Evolutionary conservation across 169 alveolate species (phyloP).

Genomic region (Cryptosporidium viatorum): DNA sequence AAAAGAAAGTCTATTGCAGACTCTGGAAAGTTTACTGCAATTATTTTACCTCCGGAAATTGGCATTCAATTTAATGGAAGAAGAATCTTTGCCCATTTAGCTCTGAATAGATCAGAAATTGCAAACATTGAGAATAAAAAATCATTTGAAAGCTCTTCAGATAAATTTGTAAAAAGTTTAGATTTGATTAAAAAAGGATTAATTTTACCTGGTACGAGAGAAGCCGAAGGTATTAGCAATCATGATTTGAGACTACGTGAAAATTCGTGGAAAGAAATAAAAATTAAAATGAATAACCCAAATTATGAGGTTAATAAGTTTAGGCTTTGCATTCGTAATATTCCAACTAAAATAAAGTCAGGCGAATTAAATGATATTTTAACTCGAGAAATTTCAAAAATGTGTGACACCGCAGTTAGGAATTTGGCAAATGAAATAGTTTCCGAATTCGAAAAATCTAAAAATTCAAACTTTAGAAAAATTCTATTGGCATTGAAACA

Average conservation of each 20-base stretch:
- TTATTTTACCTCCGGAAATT: slow-evolving; percentile 33
- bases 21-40: background rate
- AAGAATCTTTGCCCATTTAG: slow-evolving; percentile 62
- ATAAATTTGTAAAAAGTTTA: background rate
- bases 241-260: slow-evolving; percentile 65
- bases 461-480: background rate
- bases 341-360: slow-evolving; percentile 30
- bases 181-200: slow-evolving; percentile 33
- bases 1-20: background rate
- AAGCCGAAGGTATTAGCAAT: slow-evolving; percentile 61
- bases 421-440: slow-evolving; percentile 8
- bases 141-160: background rate
- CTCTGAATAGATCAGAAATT: slow-evolving; percentile 31
- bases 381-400: slow-evolving; percentile 8
- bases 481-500: background rate
- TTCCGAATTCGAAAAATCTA: slow-evolving; percentile 22
- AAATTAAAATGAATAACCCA: slow-evolving; percentile 44
- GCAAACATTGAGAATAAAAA: slow-evolving; percentile 15
- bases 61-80: slow-evolving; percentile 71
- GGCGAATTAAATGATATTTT: slow-evolving; percentile 8
- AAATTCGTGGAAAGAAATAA: slow-evolving; percentile 50
- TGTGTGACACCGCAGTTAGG: background rate
- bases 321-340: slow-evolving; percentile 52
- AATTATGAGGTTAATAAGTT: slow-evolving; percentile 38
- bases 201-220: slow-evolving; percentile 58